Evolutionary conservation across 176 grass and related monocot genomes (phyloP).

Genomic region (Oryza meyeriana): DNA sequence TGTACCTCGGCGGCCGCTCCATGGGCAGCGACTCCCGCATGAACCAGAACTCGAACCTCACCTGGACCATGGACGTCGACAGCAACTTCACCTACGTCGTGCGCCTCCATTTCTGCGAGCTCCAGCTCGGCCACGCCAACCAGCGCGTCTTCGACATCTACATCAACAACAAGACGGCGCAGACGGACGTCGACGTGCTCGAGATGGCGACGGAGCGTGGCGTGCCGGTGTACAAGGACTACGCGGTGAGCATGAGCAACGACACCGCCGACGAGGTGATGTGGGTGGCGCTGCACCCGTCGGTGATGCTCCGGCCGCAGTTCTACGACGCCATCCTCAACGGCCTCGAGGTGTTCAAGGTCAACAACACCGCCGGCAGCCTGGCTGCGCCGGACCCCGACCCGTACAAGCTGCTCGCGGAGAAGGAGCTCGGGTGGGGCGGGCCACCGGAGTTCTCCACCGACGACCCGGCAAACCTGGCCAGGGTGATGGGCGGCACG

Average conservation of each 20-base stretch:
- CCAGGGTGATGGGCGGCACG: conserved; percentile 42
- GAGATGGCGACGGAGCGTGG: conserved; percentile 45
- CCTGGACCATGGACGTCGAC: conserved; percentile 64
- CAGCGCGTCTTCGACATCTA: conserved; percentile 79
- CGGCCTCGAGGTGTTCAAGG: conserved; percentile 86
- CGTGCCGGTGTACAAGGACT: conserved; percentile 75
- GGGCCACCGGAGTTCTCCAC: background rate
- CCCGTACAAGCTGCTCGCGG: conserved; percentile 55
- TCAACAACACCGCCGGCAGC: conserved; percentile 48
- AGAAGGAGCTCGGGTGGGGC: conserved; percentile 39
- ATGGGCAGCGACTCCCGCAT: conserved; percentile 71
- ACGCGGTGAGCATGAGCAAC: conserved; percentile 37
- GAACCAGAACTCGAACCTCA: conserved; percentile 83
- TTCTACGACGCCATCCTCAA: conserved; percentile 75
- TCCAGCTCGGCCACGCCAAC: conserved; percentile 57
- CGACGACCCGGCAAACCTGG: background rate
- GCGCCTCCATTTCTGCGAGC: conserved; percentile 79
- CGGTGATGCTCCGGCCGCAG: conserved; percentile 53
- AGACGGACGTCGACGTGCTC: conserved; percentile 57
- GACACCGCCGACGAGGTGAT: conserved; percentile 42
- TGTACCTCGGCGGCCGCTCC: conserved; percentile 58
- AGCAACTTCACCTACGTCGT: conserved; percentile 80
- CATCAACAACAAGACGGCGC: conserved; percentile 82
- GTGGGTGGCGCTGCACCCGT: conserved; percentile 73
- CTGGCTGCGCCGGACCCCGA: conserved; percentile 55